Conservation (phyloP, 2,329 filamentous ascomycete genomes). For the Colletotrichum eleusines region DNA sequence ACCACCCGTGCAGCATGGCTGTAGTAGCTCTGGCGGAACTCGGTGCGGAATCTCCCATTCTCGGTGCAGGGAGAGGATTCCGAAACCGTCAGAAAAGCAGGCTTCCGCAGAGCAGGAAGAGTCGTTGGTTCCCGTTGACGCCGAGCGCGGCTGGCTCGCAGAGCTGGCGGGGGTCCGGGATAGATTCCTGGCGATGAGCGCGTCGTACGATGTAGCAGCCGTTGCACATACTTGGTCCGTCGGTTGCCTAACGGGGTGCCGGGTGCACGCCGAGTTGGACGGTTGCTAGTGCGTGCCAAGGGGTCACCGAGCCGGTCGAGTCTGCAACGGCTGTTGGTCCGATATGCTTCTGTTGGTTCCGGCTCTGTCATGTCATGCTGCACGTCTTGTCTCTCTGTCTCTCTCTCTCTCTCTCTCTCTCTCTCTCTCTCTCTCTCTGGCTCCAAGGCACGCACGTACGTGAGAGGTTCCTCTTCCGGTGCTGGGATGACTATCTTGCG, state of each 20-base stretch:
- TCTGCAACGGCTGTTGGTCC: too few species aligned
- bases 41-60: too few species aligned
- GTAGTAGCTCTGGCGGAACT: too few species aligned
- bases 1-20: too few species aligned
- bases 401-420: too few species aligned
- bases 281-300: neutral
- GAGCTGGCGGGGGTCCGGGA: neutral
- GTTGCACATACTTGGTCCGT: neutral
- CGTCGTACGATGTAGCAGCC: too few species aligned
- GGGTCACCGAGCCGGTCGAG: too few species aligned
- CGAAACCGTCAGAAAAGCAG: neutral
- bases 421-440: neutral
- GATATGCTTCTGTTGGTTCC: too few species aligned
- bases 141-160: neutral
- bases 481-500: neutral
- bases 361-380: neutral
- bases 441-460: neutral
- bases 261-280: neutral
- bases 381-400: too few species aligned
- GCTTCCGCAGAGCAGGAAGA: neutral
- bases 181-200: neutral
- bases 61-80: neutral
- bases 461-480: neutral
- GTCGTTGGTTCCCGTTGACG: neutral
- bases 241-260: neutral